Evolutionary conservation across 352 stramenopile species (phyloP).

Genomic region (Globisporangium okanoganense): DNA sequence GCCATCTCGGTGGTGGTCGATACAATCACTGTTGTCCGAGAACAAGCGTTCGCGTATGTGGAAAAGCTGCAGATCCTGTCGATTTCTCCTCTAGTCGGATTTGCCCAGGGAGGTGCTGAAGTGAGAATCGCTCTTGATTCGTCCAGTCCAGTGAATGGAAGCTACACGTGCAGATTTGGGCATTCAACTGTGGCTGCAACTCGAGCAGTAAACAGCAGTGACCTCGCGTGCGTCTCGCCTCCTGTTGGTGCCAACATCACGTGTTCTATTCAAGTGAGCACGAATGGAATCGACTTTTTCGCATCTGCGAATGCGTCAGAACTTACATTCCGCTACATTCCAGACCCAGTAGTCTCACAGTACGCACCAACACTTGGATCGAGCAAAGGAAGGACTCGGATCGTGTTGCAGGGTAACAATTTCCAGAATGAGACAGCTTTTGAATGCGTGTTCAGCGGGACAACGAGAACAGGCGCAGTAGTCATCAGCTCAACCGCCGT

Average conservation of each 20-base stretch:
- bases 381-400: constrained; percentile 27
- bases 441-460: constrained; percentile 30
- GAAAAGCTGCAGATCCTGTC: constrained; percentile 18
- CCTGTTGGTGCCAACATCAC: constrained; percentile 1
- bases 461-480: constrained; percentile 7
- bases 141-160: not conserved
- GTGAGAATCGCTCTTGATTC: constrained; percentile 19
- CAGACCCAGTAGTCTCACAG: constrained; percentile 16
- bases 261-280: constrained; percentile 25
- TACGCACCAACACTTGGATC: constrained; percentile 30
- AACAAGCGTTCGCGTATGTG: constrained; percentile 13
- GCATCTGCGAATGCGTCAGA: constrained; percentile 1
- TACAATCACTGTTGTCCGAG: constrained; percentile 14
- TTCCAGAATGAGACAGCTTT: constrained; percentile 23
- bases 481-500: constrained; percentile 29
- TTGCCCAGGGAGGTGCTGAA: constrained; percentile 17
- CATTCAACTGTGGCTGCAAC: not conserved
- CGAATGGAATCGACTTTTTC: constrained; percentile 46
- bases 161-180: constrained; percentile 33
- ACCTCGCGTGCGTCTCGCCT: constrained; percentile 28
- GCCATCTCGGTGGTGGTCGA: constrained; percentile 26
- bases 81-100: constrained; percentile 21
- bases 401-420: constrained; percentile 25
- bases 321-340: constrained; percentile 22
- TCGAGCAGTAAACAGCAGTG: constrained; percentile 7